A percentile compares a stretch with the other conserved stretches of the same genome.
Conservation (phyloP, 176 grass and related monocot species). For the Dactylis glomerata region DNA sequence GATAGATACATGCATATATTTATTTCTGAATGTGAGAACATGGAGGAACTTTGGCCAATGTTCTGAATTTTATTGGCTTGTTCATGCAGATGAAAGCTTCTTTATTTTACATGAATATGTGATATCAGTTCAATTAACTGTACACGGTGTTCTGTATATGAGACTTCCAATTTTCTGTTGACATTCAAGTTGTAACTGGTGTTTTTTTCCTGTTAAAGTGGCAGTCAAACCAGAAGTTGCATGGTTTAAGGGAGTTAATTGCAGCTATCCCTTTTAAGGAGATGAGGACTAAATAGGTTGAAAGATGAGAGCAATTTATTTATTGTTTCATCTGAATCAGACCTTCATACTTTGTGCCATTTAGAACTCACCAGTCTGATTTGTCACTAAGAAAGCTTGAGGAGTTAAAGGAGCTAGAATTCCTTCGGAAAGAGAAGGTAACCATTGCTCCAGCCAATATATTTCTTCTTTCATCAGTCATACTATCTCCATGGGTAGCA, state of each 20-base stretch:
- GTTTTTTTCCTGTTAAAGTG: background rate
- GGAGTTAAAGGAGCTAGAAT: no score
- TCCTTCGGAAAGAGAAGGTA: no score
- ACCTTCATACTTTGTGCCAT: constrained; percentile 43
- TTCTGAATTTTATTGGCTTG: no score
- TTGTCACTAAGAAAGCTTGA: constrained; percentile 74
- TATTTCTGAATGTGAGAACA: no score
- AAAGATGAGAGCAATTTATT: constrained; percentile 77
- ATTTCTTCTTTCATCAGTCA: no score
- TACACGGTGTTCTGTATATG: no score
- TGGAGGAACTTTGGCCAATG: no score
- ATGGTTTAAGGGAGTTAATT: constrained; percentile 58
- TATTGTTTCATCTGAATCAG: constrained; percentile 59
- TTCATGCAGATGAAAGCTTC: no score
- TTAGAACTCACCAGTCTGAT: constrained; percentile 61
- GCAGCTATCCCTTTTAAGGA: constrained; percentile 68
- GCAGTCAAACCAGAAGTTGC: constrained; percentile 58
- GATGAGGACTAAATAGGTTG: constrained; percentile 70
- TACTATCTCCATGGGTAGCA: no score
- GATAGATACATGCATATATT: no score
- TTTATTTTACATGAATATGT: no score
- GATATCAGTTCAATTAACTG: background rate
- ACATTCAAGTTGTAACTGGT: background rate
- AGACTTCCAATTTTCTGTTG: background rate
- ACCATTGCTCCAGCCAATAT: no score